These are phyloP conservation scores for Zygosaccharomyces bailii DNA, from an alignment of 805 yeast genomes.

Conservation along the genomic window DNA sequence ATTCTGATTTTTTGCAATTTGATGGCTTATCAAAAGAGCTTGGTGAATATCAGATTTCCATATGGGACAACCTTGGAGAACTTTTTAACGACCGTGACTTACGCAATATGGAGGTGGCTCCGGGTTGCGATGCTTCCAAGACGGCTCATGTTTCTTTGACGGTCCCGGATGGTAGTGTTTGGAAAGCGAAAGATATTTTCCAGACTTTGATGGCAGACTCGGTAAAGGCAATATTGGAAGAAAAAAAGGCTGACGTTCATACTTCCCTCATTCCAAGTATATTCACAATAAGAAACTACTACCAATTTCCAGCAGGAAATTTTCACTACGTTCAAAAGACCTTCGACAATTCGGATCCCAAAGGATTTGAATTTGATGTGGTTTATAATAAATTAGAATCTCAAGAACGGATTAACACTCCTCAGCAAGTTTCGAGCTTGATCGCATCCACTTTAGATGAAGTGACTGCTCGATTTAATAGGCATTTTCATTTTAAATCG, in stretches of 20 bases:
- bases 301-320: constrained; percentile 61
- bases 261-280: constrained; percentile 40
- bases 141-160: constrained; percentile 65
- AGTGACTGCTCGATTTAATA: constrained; percentile 44
- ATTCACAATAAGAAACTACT: constrained; percentile 55
- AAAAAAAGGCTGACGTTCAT: constrained; percentile 22
- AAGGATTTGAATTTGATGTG: constrained; percentile 65
- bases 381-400: constrained; percentile 50
- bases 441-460: constrained; percentile 24
- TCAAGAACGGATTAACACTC: constrained; percentile 36
- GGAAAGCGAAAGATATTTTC: constrained; percentile 79
- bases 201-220: constrained; percentile 67
- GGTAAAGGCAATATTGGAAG: constrained; percentile 42
- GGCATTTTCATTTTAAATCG: constrained; percentile 45
- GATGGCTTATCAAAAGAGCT: constrained; percentile 60
- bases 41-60: constrained; percentile 57
- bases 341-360: constrained; percentile 51
- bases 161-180: constrained; percentile 67
- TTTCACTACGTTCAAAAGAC: constrained; percentile 75
- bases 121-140: constrained; percentile 52
- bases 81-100: constrained; percentile 27
- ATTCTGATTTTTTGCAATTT: constrained; percentile 32
- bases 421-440: constrained; percentile 21
- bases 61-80: constrained; percentile 52
- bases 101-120: constrained; percentile 30